These are phyloP conservation scores for Alternaria solani DNA, from an alignment of 2,329 filamentous ascomycete species.

Conservation along the genomic window DNA sequence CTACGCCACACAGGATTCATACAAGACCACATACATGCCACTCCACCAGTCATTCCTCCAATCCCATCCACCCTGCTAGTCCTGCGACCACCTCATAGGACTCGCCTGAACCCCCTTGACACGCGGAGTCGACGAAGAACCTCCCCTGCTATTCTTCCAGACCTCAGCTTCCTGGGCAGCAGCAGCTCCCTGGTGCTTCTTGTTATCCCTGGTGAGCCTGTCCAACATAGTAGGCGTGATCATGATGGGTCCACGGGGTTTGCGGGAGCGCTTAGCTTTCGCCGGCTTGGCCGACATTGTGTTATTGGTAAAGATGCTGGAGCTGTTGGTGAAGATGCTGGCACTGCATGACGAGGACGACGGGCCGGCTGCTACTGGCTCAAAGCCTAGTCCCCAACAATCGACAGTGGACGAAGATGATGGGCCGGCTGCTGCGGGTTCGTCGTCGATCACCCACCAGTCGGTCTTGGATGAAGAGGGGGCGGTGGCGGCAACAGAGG, in stretches of 20 bases:
- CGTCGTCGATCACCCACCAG: no score
- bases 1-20: background rate
- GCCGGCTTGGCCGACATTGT: background rate
- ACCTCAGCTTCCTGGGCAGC: background rate
- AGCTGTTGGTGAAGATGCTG: no score
- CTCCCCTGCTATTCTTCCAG: background rate
- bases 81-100: constrained; percentile 12
- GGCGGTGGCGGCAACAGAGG: background rate
- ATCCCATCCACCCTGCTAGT: background rate
- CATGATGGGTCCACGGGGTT: background rate
- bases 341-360: no score
- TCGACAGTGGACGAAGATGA: no score
- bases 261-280: background rate
- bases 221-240: background rate
- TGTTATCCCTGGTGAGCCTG: background rate
- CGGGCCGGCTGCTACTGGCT: no score
- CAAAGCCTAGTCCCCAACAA: no score
- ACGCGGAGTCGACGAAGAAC: background rate
- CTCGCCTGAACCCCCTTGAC: background rate
- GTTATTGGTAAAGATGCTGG: background rate
- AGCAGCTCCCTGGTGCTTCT: background rate
- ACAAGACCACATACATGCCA: background rate
- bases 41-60: background rate
- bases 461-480: background rate
- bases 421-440: no score